phyloP scores from a whole-genome alignment of 345 rosid genomes.

The Acer campestre region DNA sequence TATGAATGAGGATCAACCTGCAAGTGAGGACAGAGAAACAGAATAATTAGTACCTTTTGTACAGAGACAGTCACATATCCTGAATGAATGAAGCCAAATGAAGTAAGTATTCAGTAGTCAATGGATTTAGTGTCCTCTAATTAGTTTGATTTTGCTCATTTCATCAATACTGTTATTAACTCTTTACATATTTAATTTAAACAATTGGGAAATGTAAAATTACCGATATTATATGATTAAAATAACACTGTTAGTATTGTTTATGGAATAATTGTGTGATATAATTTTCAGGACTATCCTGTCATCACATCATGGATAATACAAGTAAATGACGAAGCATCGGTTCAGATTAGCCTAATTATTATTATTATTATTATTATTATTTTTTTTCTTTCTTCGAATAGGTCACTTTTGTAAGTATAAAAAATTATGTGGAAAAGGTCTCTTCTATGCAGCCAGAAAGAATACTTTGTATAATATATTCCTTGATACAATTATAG shows the following conservation, averaged over 20 bases:
- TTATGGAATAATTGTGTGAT: background rate
- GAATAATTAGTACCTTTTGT: slow-evolving; percentile 18
- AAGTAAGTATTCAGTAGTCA: background rate
- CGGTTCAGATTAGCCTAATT: background rate
- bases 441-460: too few species aligned
- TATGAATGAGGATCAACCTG: slow-evolving; percentile 32
- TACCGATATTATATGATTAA: background rate
- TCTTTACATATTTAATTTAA: background rate
- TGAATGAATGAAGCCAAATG: background rate
- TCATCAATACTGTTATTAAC: background rate
- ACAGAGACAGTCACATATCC: background rate
- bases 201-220: background rate
- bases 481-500: too few species aligned
- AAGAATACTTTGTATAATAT: too few species aligned
- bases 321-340: background rate
- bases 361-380: background rate
- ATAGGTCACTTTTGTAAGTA: background rate
- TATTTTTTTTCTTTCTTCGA: background rate
- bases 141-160: background rate
- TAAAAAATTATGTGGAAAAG: background rate
- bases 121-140: background rate
- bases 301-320: background rate
- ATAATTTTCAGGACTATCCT: background rate
- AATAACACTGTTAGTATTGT: background rate
- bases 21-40: slow-evolving; percentile 26